Evolutionary conservation across 192 early-diverging fungal species (phyloP).

Genomic region (Rhizoclosmatium sp.): DNA sequence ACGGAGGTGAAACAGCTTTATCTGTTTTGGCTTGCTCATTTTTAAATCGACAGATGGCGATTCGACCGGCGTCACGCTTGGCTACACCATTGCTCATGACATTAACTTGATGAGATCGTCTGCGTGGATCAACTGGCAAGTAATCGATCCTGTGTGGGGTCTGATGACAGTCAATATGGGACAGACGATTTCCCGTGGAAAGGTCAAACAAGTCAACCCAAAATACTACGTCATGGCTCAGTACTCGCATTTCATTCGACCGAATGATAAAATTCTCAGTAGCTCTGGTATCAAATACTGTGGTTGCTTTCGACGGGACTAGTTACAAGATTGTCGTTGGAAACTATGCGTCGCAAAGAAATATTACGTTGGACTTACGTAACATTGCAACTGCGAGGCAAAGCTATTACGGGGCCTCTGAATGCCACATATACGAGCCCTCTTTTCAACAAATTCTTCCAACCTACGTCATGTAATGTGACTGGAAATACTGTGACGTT

Average conservation of each 20-base stretch:
- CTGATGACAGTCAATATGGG: neutral
- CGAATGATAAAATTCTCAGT: conserved; percentile 20
- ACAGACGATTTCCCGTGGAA: neutral
- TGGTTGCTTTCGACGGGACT: neutral
- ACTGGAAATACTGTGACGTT: neutral
- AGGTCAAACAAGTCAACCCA: conserved; percentile 1
- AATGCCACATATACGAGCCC: neutral
- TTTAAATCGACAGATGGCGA: conserved; percentile 5
- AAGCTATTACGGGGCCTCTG: neutral
- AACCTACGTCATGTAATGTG: neutral
- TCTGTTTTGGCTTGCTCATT: neutral
- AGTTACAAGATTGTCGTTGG: neutral
- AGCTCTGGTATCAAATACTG: neutral
- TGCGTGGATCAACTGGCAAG: conserved; percentile 43
- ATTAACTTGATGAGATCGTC: conserved; percentile 17
- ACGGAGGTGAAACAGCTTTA: conserved; percentile 11
- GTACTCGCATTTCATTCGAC: conserved; percentile 43
- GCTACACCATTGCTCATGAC: conserved; percentile 29
- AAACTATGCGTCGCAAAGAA: neutral
- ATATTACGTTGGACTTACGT: neutral
- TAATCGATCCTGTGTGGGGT: neutral
- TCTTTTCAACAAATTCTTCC: neutral
- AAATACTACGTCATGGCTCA: conserved; percentile 38
- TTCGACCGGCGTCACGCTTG: conserved; percentile 11
- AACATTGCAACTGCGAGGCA: neutral